Base-by-base conservation (phyloP, 176 grass and related monocot species). In the Aegilops longissima region DNA sequence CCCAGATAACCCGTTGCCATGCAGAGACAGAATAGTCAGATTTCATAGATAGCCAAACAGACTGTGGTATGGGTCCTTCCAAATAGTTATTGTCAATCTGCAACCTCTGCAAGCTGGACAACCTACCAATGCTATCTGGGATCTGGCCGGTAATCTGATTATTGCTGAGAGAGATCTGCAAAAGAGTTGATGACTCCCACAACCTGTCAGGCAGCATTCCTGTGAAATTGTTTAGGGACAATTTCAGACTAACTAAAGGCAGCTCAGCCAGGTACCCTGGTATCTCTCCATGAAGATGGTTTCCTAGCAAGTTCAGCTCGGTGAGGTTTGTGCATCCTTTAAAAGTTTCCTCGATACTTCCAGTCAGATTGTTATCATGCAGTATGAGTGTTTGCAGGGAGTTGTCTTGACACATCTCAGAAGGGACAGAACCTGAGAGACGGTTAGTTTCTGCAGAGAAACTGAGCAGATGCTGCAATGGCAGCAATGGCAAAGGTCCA, bases 371-470 rank as follows among this genome's bases (percentile, higher is more conserved):
- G 77, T 99, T 99, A 78, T 94, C 86, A 63, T 88, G 90, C 76
- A 99, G 61, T 33, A 88, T 76, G 56, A 99, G 87, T 34, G 79
- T 68, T 69, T 77, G 82, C 40, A 99, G 63, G 25, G 92, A 99
- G 16, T 88, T 99, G 52, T 62, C 77, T 67, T 87, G 80, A 56
- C 97, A 99, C 66, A 99, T 88, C 76, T 62, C 76, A 11, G 70
- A 35, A 35, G 92, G 90, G 67, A 99, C 88, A 83, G 85, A 86
- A 58, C 97, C 97, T 45, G 94, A 93, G 17, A 99, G 90, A 29
- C 85, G 77, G 82, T 99, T 99, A 52, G 92, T 70, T 87, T 95
- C 92, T 30, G 94, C 97, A 79, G 94, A 94, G 65, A 99, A 99
- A 75, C 83, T 73, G 11, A 85, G 52, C 12, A 99, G 73, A 86